Conservation (phyloP, 495 filamentous ascomycete genomes). For the Monascus purpureus region DNA sequence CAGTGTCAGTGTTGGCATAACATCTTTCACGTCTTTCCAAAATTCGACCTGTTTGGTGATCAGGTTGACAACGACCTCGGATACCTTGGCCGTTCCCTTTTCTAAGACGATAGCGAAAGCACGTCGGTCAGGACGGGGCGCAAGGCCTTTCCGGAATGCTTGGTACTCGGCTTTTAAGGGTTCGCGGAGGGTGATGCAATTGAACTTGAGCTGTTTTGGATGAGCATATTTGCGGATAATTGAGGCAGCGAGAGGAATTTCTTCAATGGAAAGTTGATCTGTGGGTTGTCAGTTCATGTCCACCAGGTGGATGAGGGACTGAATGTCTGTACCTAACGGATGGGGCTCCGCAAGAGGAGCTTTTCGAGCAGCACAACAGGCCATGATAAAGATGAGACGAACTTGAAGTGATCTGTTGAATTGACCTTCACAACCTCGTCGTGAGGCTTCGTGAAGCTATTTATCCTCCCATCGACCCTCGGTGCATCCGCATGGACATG, state of each 20-base stretch:
- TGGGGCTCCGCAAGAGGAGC: neutral
- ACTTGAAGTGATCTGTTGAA: neutral
- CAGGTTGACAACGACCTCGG: constrained; percentile 67
- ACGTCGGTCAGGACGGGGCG: constrained; percentile 19
- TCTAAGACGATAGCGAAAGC: constrained; percentile 22
- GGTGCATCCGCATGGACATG: neutral
- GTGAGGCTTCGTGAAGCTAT: neutral
- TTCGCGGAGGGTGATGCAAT: constrained; percentile 70
- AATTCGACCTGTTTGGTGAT: constrained; percentile 50
- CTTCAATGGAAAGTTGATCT: constrained; percentile 22
- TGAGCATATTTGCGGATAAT: constrained; percentile 19
- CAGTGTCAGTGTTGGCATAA: constrained; percentile 80
- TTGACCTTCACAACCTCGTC: neutral
- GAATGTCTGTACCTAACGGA: neutral
- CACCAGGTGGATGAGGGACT: neutral
- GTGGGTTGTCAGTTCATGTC: neutral
- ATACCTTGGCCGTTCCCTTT: constrained; percentile 25
- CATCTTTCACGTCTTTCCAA: constrained; percentile 57
- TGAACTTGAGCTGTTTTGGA: constrained; percentile 48
- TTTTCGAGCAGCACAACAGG: neutral
- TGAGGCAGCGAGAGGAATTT: constrained; percentile 18
- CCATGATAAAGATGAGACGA: neutral
- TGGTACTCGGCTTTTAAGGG: constrained; percentile 68
- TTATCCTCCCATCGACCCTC: neutral
- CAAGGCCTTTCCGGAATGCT: constrained; percentile 51